Evolutionary conservation across 805 yeast genomes (phyloP).

Genomic region (Wickerhamiella galacta): DNA sequence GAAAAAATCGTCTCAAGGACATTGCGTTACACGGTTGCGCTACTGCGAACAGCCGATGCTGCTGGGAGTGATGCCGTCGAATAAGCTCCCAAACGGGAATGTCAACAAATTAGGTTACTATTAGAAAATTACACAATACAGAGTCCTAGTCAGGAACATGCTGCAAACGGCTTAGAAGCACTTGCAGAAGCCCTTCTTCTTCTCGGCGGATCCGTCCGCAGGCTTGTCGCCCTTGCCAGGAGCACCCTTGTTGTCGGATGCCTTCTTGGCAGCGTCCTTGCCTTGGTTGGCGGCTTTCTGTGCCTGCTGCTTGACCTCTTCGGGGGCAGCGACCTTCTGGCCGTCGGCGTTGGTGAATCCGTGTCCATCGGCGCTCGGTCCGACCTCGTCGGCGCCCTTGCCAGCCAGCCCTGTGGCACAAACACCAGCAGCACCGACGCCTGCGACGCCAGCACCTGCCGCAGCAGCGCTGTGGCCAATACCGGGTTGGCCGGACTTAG

Average conservation of each 20-base stretch:
- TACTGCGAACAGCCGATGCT: not conserved
- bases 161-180: too few species aligned
- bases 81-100: not conserved
- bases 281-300: not conserved
- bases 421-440: slow-evolving; percentile 5
- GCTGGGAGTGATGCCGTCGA: not conserved
- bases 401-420: not conserved
- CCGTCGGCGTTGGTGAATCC: too few species aligned
- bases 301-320: slow-evolving; percentile 1
- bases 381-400: not conserved
- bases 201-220: not conserved
- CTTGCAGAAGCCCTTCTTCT: not conserved
- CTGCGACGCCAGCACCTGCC: slow-evolving; percentile 3
- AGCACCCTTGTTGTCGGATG: not conserved
- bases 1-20: not conserved
- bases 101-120: not conserved
- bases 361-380: slow-evolving; percentile 1
- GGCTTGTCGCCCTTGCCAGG: slow-evolving; percentile 1
- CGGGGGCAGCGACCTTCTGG: too few species aligned
- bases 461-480: slow-evolving; percentile 1
- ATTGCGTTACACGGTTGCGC: not conserved
- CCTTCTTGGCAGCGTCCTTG: slow-evolving; percentile 14
- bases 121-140: not conserved
- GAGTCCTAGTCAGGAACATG: not conserved
- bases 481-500: not conserved